Percentiles rank a stretch among this genome's conserved stretches.
phyloP scores from a whole-genome alignment of 2,329 filamentous ascomycete species.

The Aspergillus flavus region DNA sequence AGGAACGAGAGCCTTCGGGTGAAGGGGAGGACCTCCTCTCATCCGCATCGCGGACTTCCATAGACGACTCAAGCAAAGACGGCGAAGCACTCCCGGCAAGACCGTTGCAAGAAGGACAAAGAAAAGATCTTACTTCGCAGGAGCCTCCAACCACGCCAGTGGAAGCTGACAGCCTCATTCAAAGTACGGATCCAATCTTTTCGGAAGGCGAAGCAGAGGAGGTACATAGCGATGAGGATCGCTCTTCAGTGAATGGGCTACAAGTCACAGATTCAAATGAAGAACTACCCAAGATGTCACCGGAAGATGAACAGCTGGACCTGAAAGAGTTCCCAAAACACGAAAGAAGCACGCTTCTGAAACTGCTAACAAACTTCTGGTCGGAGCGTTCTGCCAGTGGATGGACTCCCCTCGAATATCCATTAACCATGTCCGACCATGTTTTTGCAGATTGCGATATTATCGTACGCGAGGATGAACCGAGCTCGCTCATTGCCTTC shows the following conservation, averaged over 20 bases:
- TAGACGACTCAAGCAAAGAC: slow-evolving; percentile 36
- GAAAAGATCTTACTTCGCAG: slow-evolving; percentile 36
- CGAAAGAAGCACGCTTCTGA: slow-evolving; percentile 90
- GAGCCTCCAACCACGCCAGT: slow-evolving; percentile 40
- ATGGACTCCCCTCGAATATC: slow-evolving; percentile 91
- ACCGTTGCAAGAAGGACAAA: slow-evolving; percentile 27
- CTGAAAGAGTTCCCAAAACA: slow-evolving; percentile 82
- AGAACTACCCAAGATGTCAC: slow-evolving; percentile 52
- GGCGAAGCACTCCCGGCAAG: slow-evolving; percentile 31
- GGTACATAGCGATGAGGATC: slow-evolving; percentile 71
- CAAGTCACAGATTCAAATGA: slow-evolving; percentile 60
- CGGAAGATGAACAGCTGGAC: slow-evolving; percentile 59
- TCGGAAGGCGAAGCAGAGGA: slow-evolving; percentile 72
- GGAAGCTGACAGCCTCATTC: slow-evolving; percentile 47
- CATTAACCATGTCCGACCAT: slow-evolving; percentile 83
- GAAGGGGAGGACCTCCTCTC: slow-evolving; percentile 56
- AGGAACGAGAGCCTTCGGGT: slow-evolving; percentile 70
- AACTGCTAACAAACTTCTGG: slow-evolving; percentile 97
- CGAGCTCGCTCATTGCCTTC: slow-evolving; percentile 92
- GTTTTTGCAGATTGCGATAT: slow-evolving; percentile 97
- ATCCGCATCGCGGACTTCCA: slow-evolving; percentile 26
- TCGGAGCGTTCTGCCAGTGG: slow-evolving; percentile 94
- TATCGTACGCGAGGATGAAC: slow-evolving; percentile 95
- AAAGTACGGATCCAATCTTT: slow-evolving; percentile 54
- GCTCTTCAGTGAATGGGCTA: slow-evolving; percentile 69